These are phyloP conservation scores for Leptographium radiaticola DNA, from an alignment of 2,329 filamentous ascomycete species.

Conservation along the genomic window DNA sequence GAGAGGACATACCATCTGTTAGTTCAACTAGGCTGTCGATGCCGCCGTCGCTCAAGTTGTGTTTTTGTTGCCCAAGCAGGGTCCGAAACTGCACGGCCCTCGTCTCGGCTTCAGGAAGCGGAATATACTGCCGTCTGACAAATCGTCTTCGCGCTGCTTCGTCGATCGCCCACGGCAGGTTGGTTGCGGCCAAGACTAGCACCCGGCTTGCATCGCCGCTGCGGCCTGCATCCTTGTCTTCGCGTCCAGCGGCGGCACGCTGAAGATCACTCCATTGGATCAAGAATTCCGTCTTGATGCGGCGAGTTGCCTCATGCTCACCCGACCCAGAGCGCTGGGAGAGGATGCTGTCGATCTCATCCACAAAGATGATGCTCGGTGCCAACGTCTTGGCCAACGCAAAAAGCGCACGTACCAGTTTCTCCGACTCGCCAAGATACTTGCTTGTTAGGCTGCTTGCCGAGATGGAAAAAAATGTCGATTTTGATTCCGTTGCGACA, in stretches of 20 bases:
- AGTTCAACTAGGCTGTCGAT: slow-evolving; percentile 61
- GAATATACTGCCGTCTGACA: slow-evolving; percentile 90
- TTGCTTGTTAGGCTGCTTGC: slow-evolving; percentile 91
- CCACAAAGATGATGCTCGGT: slow-evolving; percentile 94
- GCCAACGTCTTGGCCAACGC: slow-evolving; percentile 77
- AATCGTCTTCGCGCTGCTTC: slow-evolving; percentile 86
- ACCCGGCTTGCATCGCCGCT: slow-evolving; percentile 85
- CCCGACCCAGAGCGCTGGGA: slow-evolving; percentile 71
- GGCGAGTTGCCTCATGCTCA: slow-evolving; percentile 83
- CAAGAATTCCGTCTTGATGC: slow-evolving; percentile 95
- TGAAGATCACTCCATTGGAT: slow-evolving; percentile 93
- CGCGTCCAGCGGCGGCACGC: slow-evolving; percentile 76
- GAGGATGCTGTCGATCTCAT: slow-evolving; percentile 91
- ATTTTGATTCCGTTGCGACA: slow-evolving; percentile 86
- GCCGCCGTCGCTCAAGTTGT: slow-evolving; percentile 58
- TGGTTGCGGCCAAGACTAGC: slow-evolving; percentile 87
- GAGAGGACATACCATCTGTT: slow-evolving; percentile 60
- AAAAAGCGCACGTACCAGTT: slow-evolving; percentile 86
- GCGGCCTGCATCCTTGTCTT: slow-evolving; percentile 51
- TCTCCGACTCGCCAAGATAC: slow-evolving; percentile 91
- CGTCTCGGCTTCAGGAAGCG: slow-evolving; percentile 74
- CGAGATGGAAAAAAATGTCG: slow-evolving; percentile 94
- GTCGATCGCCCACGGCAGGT: slow-evolving; percentile 94
- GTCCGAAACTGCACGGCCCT: slow-evolving; percentile 66
- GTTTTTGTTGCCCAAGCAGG: slow-evolving; percentile 76